These are phyloP conservation scores for Monilinia vaccinii-corymbosi DNA, from an alignment of 2,329 filamentous ascomycete species.

Conservation along the genomic window DNA sequence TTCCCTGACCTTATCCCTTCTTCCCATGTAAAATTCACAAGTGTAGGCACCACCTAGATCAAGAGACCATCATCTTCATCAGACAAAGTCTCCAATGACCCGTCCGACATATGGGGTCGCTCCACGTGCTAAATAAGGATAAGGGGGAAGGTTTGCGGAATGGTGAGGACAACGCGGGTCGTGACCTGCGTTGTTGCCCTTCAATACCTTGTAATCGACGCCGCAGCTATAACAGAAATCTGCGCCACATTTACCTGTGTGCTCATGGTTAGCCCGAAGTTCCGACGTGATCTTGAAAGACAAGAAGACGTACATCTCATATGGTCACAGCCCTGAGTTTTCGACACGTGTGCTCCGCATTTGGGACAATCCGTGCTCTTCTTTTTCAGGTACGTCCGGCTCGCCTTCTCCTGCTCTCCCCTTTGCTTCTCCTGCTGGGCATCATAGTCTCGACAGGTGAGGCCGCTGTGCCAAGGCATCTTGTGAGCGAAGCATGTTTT, in stretches of 20 bases:
- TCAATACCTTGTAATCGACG: neutral
- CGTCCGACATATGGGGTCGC: too few relatives aligned
- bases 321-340: conserved; percentile 16
- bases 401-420: conserved; percentile 12
- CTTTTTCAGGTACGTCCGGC: neutral
- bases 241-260: neutral
- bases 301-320: conserved; percentile 16
- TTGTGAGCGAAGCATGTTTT: conserved; percentile 37
- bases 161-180: neutral
- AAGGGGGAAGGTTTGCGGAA: neutral
- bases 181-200: neutral
- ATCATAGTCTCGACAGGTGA: conserved; percentile 32
- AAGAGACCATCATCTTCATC: too few relatives aligned
- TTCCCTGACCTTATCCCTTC: neutral
- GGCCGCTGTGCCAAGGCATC: conserved; percentile 34
- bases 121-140: neutral
- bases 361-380: neutral
- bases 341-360: neutral
- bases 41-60: too few relatives aligned
- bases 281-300: neutral
- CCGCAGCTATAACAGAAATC: neutral
- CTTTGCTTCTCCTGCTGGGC: neutral
- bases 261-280: neutral
- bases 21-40: neutral
- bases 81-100: too few relatives aligned